These are phyloP conservation scores for Paraphaeosphaeria minitans DNA, from an alignment of 2,329 filamentous ascomycete genomes.

Conservation along the genomic window DNA sequence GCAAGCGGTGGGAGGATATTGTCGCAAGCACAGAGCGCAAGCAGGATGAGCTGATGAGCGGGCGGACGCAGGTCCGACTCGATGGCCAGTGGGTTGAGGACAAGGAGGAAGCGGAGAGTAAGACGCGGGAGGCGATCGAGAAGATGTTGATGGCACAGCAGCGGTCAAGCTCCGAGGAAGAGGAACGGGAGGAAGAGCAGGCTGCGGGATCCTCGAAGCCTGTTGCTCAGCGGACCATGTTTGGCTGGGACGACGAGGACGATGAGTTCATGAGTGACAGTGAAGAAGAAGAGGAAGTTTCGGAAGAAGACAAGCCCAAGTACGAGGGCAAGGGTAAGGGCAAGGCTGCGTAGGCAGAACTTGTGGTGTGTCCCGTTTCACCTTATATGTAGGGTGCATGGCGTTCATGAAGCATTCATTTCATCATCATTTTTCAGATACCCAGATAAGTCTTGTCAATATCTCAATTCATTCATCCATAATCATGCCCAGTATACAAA, in stretches of 20 bases:
- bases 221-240: conserved; percentile 60
- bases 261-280: conserved; percentile 52
- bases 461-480: neutral
- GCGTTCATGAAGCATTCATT: conserved; percentile 8
- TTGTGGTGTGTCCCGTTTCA: neutral
- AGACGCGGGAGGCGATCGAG: conserved; percentile 76
- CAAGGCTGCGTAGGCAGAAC: conserved; percentile 36
- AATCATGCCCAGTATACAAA: neutral
- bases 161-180: conserved; percentile 47
- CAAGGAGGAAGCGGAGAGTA: conserved; percentile 87
- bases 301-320: conserved; percentile 38
- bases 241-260: conserved; percentile 80
- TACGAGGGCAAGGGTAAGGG: conserved; percentile 52
- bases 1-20: conserved; percentile 85
- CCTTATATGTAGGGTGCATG: neutral
- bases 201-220: conserved; percentile 32
- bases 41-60: conserved; percentile 81
- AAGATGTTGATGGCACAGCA: conserved; percentile 55
- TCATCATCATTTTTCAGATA: conserved; percentile 11
- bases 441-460: conserved; percentile 8
- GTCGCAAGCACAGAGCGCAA: conserved; percentile 82
- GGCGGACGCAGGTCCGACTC: conserved; percentile 66
- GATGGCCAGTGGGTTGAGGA: conserved; percentile 95
- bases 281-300: conserved; percentile 52
- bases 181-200: conserved; percentile 30